These are phyloP conservation scores for Wickerhamiella brachini DNA, from an alignment of 805 yeast genomes.

Conservation along the genomic window DNA sequence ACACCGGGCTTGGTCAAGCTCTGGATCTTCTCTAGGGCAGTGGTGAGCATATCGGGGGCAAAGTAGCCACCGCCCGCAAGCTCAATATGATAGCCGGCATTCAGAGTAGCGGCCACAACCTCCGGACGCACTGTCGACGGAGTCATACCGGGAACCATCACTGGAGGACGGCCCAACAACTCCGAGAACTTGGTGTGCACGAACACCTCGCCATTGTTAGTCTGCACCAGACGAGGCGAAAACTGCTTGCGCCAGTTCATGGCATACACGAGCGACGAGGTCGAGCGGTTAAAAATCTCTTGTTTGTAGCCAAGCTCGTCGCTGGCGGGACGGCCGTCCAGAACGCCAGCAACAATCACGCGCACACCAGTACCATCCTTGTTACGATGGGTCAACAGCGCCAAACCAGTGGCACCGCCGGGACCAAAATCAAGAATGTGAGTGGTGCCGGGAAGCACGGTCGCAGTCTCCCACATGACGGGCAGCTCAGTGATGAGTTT, in stretches of 20 bases:
- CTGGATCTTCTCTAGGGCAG: slow-evolving; percentile 65
- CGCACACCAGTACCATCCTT: slow-evolving; percentile 98
- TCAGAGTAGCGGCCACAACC: slow-evolving; percentile 84
- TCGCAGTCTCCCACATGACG: slow-evolving; percentile 90
- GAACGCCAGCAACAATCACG: slow-evolving; percentile 82
- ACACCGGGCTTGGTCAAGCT: slow-evolving; percentile 63
- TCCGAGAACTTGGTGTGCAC: slow-evolving; percentile 93
- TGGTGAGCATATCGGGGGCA: slow-evolving; percentile 50
- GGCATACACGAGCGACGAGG: slow-evolving; percentile 59
- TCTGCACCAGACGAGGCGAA: slow-evolving; percentile 74
- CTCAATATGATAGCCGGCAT: slow-evolving; percentile 95
- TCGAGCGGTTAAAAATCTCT: slow-evolving; percentile 70
- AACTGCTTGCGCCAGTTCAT: slow-evolving; percentile 82
- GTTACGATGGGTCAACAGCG: slow-evolving; percentile 90
- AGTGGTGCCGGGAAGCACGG: slow-evolving; percentile 55
- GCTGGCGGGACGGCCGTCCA: slow-evolving; percentile 50
- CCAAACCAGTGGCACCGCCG: slow-evolving; percentile 95
- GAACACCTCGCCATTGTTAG: slow-evolving; percentile 45
- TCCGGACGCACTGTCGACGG: slow-evolving; percentile 94
- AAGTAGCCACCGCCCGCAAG: slow-evolving; percentile 99
- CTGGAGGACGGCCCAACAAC: slow-evolving; percentile 85
- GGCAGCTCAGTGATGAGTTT: slow-evolving; percentile 77
- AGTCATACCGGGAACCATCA: slow-evolving; percentile 99
- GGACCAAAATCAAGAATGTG: slow-evolving; percentile 97
- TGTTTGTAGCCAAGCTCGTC: slow-evolving; percentile 93